These are phyloP conservation scores for Primulina huaijiensis DNA, from an alignment of 257 asterid species.

Conservation along the genomic window DNA sequence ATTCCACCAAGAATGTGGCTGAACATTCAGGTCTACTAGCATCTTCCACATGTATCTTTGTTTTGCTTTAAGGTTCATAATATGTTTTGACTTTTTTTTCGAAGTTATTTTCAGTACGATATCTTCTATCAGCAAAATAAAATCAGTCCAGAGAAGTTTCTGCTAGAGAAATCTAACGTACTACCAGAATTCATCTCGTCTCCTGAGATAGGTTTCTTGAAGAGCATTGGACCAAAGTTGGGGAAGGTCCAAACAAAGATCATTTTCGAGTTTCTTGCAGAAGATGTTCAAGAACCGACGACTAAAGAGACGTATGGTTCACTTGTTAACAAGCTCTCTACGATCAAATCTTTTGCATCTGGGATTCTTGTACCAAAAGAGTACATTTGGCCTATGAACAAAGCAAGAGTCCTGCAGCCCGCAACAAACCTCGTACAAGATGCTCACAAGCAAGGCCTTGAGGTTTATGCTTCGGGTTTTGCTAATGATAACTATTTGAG, in stretches of 20 bases:
- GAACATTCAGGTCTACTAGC: slow-evolving; percentile 62
- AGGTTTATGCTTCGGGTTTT: slow-evolving; percentile 70
- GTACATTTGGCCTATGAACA: slow-evolving; percentile 65
- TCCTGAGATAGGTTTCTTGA: slow-evolving; percentile 90
- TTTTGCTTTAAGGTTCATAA: not conserved
- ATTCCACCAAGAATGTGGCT: slow-evolving; percentile 50
- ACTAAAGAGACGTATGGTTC: slow-evolving; percentile 54
- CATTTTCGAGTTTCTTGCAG: slow-evolving; percentile 44
- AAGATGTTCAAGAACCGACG: slow-evolving; percentile 53
- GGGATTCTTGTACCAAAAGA: slow-evolving; percentile 85
- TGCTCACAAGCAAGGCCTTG: slow-evolving; percentile 72
- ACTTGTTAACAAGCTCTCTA: slow-evolving; percentile 39
- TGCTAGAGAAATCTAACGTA: slow-evolving; percentile 27
- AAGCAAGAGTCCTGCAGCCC: slow-evolving; percentile 47
- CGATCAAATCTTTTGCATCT: slow-evolving; percentile 66
- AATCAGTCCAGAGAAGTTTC: slow-evolving; percentile 36
- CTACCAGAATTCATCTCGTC: slow-evolving; percentile 80
- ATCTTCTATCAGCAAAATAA: slow-evolving; percentile 67
- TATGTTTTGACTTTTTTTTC: not conserved
- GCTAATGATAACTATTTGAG: slow-evolving; percentile 66
- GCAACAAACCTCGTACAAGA: slow-evolving; percentile 66
- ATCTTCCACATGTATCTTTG: not conserved
- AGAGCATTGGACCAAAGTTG: slow-evolving; percentile 42
- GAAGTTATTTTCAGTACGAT: slow-evolving; percentile 48
- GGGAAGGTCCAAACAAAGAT: slow-evolving; percentile 46